Evolutionary conservation across 805 yeast species (phyloP), one percentile per base, ranked within the genome.

Genomic region (Kuraishia molischiana): DNA sequence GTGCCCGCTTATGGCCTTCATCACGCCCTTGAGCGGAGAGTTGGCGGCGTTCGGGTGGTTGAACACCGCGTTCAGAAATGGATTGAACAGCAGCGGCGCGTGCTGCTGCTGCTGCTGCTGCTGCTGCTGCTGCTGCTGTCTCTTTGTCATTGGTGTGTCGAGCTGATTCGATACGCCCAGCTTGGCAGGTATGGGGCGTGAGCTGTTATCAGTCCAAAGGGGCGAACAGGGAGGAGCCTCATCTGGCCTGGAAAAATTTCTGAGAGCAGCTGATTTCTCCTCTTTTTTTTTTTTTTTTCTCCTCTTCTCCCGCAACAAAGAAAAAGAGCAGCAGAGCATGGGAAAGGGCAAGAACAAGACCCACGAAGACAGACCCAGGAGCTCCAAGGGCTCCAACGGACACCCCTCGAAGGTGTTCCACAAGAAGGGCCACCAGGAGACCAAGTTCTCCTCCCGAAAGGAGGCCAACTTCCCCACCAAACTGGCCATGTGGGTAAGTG

Each of bases 401-500:
- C 78, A 76, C 47, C 70, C 69, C 38, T 63, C 74, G 0, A 74
- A 74, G 46, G 70, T 66, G 22, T 72, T 71, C 39, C 75, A 70
- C 41, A 67, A 63, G 36, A 64, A 44, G 21, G 55, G 57, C 2
- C 44, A 43, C 37, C 59, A 48, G 33, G 65, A 52, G 44, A 48
- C 47, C 21, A 55, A 46, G 38, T 47, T 44, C 39, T 48, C 46
- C 5, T 38, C 43, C 8, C 38, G 35, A 18, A 42, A 38, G 24
- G 49, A 38, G 35, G 45, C 44, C 2, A 62, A 69, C 36, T 84
- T 85, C 52, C 95, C 95, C 1, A 80, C 82, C 24, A 87, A 85
- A 51, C 58, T 89, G 44, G 97, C 96, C 14, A 90, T 90, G 98
- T 90, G 98, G 96, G 48, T 44, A 37, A 38, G 48, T 44, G 21